Conservation (phyloP, 1,139 yeast species). For the Yamadazyma epiphylla region DNA sequence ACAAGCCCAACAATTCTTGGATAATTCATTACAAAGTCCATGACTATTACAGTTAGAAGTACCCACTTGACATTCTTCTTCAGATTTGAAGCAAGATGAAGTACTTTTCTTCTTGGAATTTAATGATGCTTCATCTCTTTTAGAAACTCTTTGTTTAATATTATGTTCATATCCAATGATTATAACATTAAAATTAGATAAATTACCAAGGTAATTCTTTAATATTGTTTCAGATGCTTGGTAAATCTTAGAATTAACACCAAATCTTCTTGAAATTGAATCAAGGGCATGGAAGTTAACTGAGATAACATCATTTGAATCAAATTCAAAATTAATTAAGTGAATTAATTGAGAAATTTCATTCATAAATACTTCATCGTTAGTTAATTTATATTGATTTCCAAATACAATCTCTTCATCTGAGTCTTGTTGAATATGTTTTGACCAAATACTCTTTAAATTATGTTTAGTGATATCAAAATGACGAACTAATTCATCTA, state of each 20-base stretch:
- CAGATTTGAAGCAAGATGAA: slow-evolving; percentile 35
- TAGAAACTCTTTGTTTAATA: slow-evolving; percentile 1
- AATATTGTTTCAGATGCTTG: slow-evolving; percentile 31
- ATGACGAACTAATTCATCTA: not conserved
- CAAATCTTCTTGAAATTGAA: slow-evolving; percentile 40
- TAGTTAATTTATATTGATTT: slow-evolving; percentile 19
- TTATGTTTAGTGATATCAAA: not conserved
- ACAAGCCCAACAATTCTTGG: slow-evolving; percentile 51
- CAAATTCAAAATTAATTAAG: slow-evolving; percentile 16
- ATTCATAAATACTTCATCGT: slow-evolving; percentile 42
- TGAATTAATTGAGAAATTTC: slow-evolving; percentile 47
- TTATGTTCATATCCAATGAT: slow-evolving; percentile 20
- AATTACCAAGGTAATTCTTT: slow-evolving; percentile 24
- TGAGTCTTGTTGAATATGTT: not conserved
- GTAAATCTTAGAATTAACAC: slow-evolving; percentile 38
- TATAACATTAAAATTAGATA: slow-evolving; percentile 30
- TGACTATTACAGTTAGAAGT: slow-evolving; percentile 60
- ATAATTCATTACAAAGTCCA: slow-evolving; percentile 51
- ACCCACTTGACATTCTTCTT: slow-evolving; percentile 49
- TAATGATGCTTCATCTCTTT: slow-evolving; percentile 4
- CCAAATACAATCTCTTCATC: not conserved
- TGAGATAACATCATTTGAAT: slow-evolving; percentile 20
- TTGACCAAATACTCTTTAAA: not conserved
- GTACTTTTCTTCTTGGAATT: slow-evolving; percentile 5
- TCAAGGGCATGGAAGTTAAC: slow-evolving; percentile 39